phyloP scores from a whole-genome alignment of 106 monocot genomes.

The Ottelia alismoides region DNA sequence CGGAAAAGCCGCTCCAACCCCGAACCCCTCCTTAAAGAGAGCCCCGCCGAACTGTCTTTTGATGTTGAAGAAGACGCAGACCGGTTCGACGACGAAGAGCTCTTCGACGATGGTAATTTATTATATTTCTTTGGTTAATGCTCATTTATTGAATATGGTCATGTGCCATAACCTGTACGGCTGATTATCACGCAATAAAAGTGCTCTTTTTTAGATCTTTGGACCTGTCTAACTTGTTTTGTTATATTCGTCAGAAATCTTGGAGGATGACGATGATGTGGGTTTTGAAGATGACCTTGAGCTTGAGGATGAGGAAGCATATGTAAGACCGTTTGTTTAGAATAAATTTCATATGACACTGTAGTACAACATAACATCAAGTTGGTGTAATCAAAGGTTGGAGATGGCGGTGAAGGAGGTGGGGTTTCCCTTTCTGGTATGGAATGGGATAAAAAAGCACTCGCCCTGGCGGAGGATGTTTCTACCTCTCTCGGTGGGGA shows the following conservation, averaged over 20 bases:
- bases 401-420: conserved; percentile 91
- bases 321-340: conserved; percentile 21
- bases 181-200: background rate
- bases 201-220: background rate
- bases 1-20: background rate
- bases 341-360: background rate
- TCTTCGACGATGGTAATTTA: background rate
- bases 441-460: conserved; percentile 81
- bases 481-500: conserved; percentile 58
- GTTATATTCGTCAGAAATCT: conserved; percentile 35
- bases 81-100: background rate
- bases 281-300: conserved; percentile 59
- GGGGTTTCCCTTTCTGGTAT: conserved; percentile 72
- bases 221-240: background rate
- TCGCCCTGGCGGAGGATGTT: conserved; percentile 66
- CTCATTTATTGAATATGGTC: background rate
- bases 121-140: background rate
- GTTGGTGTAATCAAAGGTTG: conserved; percentile 34
- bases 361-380: background rate
- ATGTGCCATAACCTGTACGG: background rate
- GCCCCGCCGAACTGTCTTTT: background rate
- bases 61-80: background rate
- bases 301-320: conserved; percentile 22
- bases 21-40: background rate
- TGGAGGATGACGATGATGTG: conserved; percentile 37